Conservation (phyloP, 192 early-diverging fungal genomes). For the Linnemannia schmuckeri region DNA sequence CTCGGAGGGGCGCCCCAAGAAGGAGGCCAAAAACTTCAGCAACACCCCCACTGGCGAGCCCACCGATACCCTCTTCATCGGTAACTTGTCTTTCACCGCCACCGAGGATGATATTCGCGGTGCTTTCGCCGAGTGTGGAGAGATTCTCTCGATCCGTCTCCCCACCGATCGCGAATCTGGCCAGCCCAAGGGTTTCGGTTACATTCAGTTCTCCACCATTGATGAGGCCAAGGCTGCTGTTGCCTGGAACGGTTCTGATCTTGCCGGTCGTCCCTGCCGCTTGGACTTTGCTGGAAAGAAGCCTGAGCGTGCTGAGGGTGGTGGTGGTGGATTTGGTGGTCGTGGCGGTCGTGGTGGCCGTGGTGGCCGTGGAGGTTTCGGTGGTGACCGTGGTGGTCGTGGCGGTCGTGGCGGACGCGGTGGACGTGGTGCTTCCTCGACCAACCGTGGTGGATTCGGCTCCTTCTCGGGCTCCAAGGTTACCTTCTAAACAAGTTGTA, state of each 20-base stretch:
- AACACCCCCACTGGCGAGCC: conserved; percentile 66
- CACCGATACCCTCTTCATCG: conserved; percentile 84
- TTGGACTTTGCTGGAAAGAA: conserved; percentile 83
- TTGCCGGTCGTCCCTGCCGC: conserved; percentile 86
- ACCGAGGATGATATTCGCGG: conserved; percentile 71
- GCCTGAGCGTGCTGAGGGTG: conserved; percentile 53
- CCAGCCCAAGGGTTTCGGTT: conserved; percentile 87
- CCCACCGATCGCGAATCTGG: conserved; percentile 85
- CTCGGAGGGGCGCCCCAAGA: conserved; percentile 66
- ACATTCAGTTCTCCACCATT: conserved; percentile 84
- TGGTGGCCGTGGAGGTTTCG: conserved; percentile 48
- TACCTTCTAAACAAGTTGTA: conserved; percentile 38
- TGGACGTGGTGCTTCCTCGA: conserved; percentile 63
- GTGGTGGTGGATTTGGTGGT: conserved; percentile 53
- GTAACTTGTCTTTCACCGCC: conserved; percentile 78
- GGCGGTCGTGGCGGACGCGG: conserved; percentile 62
- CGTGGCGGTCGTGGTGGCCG: conserved; percentile 27
- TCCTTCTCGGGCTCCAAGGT: conserved; percentile 53
- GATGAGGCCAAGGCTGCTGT: conserved; percentile 82
- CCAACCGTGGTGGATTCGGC: conserved; percentile 70
- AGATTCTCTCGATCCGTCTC: conserved; percentile 73
- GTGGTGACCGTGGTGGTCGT: conserved; percentile 60
- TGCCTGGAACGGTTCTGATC: conserved; percentile 81
- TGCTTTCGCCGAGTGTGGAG: conserved; percentile 72
- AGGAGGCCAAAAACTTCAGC: conserved; percentile 44